These are phyloP conservation scores for Pyrenophora seminiperda DNA, from an alignment of 2,329 filamentous ascomycete species.

Conservation along the genomic window DNA sequence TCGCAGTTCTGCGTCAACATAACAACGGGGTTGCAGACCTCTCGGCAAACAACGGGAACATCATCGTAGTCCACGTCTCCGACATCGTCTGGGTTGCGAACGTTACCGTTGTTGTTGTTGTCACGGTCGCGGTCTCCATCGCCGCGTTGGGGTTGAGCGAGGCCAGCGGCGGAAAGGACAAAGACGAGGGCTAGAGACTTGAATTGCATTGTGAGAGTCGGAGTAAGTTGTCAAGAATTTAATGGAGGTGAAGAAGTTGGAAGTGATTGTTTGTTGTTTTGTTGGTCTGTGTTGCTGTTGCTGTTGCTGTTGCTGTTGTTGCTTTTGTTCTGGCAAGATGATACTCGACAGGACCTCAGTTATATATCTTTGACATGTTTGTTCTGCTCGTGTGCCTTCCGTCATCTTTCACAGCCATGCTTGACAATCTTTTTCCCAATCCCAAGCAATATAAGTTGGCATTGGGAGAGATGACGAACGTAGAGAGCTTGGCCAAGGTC, in stretches of 20 bases:
- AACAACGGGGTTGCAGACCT: neutral
- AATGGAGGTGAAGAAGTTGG: too few relatives aligned
- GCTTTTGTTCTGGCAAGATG: too few relatives aligned
- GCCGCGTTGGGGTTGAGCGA: neutral
- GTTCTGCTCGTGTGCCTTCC: neutral
- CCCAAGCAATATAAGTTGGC: too few relatives aligned
- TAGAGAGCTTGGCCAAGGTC: too few relatives aligned
- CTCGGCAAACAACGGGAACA: neutral
- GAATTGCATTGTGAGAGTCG: constrained; percentile 3
- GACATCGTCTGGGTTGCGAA: too few relatives aligned
- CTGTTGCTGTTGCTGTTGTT: too few relatives aligned
- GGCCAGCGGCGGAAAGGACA: neutral
- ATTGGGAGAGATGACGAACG: too few relatives aligned
- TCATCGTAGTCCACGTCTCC: constrained; percentile 1
- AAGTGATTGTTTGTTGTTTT: neutral
- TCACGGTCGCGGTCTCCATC: too few relatives aligned
- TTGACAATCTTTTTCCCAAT: too few relatives aligned
- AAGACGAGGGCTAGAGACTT: constrained; percentile 1
- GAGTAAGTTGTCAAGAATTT: too few relatives aligned
- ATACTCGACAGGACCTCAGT: neutral
- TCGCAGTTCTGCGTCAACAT: neutral
- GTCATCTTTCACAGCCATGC: too few relatives aligned
- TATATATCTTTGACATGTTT: neutral
- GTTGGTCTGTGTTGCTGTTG: neutral
- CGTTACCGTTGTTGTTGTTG: too few relatives aligned